phyloP scores from a whole-genome alignment of 768 basidiomycete species.

The Pleurotus platypus region DNA sequence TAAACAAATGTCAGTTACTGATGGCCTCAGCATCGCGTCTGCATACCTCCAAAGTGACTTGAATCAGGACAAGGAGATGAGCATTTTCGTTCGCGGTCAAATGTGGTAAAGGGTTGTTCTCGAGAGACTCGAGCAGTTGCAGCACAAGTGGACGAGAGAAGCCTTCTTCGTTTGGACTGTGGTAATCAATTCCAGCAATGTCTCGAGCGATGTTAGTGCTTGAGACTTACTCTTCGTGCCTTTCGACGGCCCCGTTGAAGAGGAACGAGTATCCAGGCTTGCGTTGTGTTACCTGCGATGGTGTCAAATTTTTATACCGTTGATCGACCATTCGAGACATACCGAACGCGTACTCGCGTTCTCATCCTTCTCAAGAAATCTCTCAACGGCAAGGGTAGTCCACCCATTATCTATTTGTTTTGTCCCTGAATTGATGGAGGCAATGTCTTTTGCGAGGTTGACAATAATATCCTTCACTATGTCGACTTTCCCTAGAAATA shows the following conservation, averaged over 20 bases:
- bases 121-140: constrained; percentile 60
- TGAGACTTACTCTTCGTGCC: constrained; percentile 33
- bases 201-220: neutral
- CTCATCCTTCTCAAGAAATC: constrained; percentile 42
- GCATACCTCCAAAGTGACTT: constrained; percentile 78
- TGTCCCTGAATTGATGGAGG: constrained; percentile 19
- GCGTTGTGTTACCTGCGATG: too few relatives aligned
- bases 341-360: constrained; percentile 13
- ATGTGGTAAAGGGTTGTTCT: constrained; percentile 61
- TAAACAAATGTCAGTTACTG: neutral
- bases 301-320: too few relatives aligned
- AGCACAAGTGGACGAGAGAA: constrained; percentile 63
- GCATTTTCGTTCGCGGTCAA: constrained; percentile 79
- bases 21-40: constrained; percentile 11
- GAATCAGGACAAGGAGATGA: constrained; percentile 78
- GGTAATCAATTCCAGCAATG: constrained; percentile 9
- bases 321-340: neutral
- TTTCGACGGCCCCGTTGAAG: constrained; percentile 43
- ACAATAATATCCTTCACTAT: constrained; percentile 80
- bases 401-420: constrained; percentile 25
- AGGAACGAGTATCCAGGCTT: constrained; percentile 37
- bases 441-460: constrained; percentile 49
- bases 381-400: constrained; percentile 54
- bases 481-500: constrained; percentile 68
- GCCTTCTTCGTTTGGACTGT: constrained; percentile 46